These are phyloP conservation scores for Russula olivacea DNA, from an alignment of 768 basidiomycete species.

Conservation along the genomic window DNA sequence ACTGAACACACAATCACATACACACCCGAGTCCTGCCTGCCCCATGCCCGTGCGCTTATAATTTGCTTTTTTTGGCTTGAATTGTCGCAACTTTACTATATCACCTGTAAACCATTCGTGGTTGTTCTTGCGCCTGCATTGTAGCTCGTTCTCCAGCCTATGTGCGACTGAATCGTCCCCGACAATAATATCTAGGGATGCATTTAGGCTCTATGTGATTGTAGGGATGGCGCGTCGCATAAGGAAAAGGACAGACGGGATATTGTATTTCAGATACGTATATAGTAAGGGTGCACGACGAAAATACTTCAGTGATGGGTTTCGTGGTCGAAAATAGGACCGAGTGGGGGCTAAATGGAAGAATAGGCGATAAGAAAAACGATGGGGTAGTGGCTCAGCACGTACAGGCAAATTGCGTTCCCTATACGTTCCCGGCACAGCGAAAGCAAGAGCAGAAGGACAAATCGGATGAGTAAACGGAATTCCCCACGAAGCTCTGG, in stretches of 20 bases:
- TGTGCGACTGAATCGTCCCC: neutral
- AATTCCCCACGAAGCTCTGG: neutral
- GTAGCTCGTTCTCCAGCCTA: neutral
- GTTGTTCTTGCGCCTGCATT: neutral
- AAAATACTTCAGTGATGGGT: slow-evolving; percentile 7
- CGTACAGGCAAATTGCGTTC: slow-evolving; percentile 78
- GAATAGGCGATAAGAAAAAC: neutral
- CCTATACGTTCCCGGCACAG: slow-evolving; percentile 37
- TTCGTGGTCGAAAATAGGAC: slow-evolving; percentile 25
- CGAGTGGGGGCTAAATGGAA: slow-evolving; percentile 16
- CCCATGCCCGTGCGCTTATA: slow-evolving; percentile 2
- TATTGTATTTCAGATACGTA: neutral
- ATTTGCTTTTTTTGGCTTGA: slow-evolving; percentile 6
- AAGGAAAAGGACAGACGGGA: neutral
- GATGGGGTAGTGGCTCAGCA: slow-evolving; percentile 10
- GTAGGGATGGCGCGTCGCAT: neutral
- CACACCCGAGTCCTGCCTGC: neutral
- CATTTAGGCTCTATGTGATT: neutral
- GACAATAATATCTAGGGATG: neutral
- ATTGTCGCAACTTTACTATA: slow-evolving; percentile 5
- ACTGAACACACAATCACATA: slow-evolving; percentile 9
- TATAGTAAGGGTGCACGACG: neutral
- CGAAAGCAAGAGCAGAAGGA: slow-evolving; percentile 2
- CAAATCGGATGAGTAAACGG: slow-evolving; percentile 8
- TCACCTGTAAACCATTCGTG: neutral